A percentile compares a stretch with the other conserved stretches of the same genome.
phyloP scores from a whole-genome alignment of 2,329 filamentous ascomycete genomes.

The Malbranchea cinnamomea region DNA sequence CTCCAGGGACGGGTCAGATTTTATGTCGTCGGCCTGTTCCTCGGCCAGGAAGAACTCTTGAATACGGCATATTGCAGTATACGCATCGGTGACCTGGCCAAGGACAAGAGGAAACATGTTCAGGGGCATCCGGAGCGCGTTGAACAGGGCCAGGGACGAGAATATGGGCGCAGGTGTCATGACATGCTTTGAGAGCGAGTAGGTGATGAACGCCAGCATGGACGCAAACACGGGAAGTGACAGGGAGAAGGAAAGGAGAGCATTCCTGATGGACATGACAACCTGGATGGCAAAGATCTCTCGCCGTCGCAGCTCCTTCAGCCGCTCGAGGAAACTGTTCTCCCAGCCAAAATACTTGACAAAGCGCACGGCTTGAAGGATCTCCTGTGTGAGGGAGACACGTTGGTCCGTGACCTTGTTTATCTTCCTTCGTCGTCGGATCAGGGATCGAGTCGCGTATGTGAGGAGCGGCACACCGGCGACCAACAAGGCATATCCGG shows the following conservation, averaged over 20 bases:
- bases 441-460: slow-evolving; percentile 59
- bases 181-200: slow-evolving; percentile 45
- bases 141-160: slow-evolving; percentile 87
- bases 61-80: slow-evolving; percentile 69
- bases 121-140: slow-evolving; percentile 74
- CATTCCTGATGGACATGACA: slow-evolving; percentile 68
- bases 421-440: slow-evolving; percentile 60
- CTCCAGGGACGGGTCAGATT: slow-evolving; percentile 37
- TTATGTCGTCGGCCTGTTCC: slow-evolving; percentile 60
- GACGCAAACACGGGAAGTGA: slow-evolving; percentile 82
- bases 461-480: slow-evolving; percentile 66
- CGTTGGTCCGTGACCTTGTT: slow-evolving; percentile 91
- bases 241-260: slow-evolving; percentile 69
- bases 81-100: slow-evolving; percentile 79
- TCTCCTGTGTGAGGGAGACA: slow-evolving; percentile 83
- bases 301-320: slow-evolving; percentile 55
- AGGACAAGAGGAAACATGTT: slow-evolving; percentile 81
- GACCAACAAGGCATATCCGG: slow-evolving; percentile 71
- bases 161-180: slow-evolving; percentile 69
- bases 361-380: slow-evolving; percentile 77
- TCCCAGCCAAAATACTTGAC: slow-evolving; percentile 98
- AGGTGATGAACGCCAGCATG: slow-evolving; percentile 87
- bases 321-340: slow-evolving; percentile 62
- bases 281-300: slow-evolving; percentile 79
- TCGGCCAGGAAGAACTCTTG: slow-evolving; percentile 79